Conservation (phyloP, 768 basidiomycete species). For the Stropharia rugosoannulata region DNA sequence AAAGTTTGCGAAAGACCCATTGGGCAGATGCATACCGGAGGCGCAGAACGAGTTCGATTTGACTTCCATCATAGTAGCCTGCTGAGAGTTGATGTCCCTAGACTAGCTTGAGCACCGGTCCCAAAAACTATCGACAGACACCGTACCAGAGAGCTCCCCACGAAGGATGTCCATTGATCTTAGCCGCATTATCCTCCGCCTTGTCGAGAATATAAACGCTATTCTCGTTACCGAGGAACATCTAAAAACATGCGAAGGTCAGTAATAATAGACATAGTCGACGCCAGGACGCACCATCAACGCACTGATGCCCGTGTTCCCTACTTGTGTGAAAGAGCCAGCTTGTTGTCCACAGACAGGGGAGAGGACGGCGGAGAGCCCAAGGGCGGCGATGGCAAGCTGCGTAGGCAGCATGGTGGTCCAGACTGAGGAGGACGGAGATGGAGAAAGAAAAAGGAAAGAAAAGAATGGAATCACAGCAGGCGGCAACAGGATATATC, state of each 20-base stretch:
- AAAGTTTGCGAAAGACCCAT: conserved; percentile 71
- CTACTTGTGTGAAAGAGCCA: conserved; percentile 45
- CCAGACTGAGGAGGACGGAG: neutral
- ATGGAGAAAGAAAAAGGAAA: conserved; percentile 4
- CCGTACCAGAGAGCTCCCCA: conserved; percentile 71
- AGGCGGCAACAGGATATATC: conserved; percentile 3
- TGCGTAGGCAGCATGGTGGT: conserved; percentile 17
- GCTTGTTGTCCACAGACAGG: conserved; percentile 30
- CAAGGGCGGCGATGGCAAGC: conserved; percentile 42
- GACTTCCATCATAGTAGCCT: conserved; percentile 69
- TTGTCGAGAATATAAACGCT: conserved; percentile 92
- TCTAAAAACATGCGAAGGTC: conserved; percentile 26
- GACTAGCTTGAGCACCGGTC: neutral
- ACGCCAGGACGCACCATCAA: conserved; percentile 39
- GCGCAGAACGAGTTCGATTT: conserved; percentile 76
- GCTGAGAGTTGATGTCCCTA: conserved; percentile 63
- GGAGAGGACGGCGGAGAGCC: conserved; percentile 36
- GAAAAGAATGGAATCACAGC: neutral
- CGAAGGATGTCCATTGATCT: conserved; percentile 67
- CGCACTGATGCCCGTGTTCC: conserved; percentile 45
- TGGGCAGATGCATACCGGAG: conserved; percentile 79
- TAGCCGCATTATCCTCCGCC: conserved; percentile 70
- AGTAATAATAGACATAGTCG: neutral
- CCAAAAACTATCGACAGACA: neutral
- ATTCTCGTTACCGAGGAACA: conserved; percentile 80